Conservation (phyloP, 306 rosid species). For the Trifolium fragiferum region DNA sequence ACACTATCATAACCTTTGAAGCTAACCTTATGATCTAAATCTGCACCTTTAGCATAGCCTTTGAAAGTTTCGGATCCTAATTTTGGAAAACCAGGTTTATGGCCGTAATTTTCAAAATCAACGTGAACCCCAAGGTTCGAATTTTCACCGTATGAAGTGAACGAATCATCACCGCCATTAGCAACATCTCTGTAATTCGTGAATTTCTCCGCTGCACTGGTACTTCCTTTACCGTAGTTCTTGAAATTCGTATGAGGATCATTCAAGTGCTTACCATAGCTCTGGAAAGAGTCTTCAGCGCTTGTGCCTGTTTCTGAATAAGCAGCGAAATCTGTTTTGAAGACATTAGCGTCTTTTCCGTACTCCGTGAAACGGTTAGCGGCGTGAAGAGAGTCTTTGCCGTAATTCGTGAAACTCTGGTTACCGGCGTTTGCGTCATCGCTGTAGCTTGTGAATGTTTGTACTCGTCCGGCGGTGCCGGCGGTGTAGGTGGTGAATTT, state of each 20-base stretch:
- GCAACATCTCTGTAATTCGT: slow-evolving; percentile 62
- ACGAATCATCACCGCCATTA: slow-evolving; percentile 68
- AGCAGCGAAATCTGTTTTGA: slow-evolving; percentile 51
- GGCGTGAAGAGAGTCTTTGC: slow-evolving; percentile 52
- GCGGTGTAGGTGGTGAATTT: slow-evolving; percentile 66
- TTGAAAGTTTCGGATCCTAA: slow-evolving; percentile 68
- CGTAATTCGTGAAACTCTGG: slow-evolving; percentile 62
- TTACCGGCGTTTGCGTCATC: slow-evolving; percentile 62
- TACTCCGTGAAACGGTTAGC: slow-evolving; percentile 56
- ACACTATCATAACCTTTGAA: slow-evolving; percentile 67
- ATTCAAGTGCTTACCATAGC: slow-evolving; percentile 60
- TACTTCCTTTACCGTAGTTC: slow-evolving; percentile 66
- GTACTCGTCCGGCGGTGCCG: slow-evolving; percentile 55
- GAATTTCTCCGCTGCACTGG: slow-evolving; percentile 55
- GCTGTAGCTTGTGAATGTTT: slow-evolving; percentile 61
- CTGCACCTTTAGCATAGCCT: slow-evolving; percentile 63
- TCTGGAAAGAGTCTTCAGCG: slow-evolving; percentile 53
- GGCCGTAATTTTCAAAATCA: slow-evolving; percentile 72
- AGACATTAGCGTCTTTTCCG: slow-evolving; percentile 57
- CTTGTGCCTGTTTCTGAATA: slow-evolving; percentile 48
- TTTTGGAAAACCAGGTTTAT: not conserved
- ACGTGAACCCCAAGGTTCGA: slow-evolving; percentile 51
- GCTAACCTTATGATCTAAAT: slow-evolving; percentile 41
- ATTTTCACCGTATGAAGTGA: slow-evolving; percentile 65
- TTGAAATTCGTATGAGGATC: slow-evolving; percentile 56